phyloP scores from a whole-genome alignment of 768 basidiomycete species.

The Phlebiopsis gigantea region DNA sequence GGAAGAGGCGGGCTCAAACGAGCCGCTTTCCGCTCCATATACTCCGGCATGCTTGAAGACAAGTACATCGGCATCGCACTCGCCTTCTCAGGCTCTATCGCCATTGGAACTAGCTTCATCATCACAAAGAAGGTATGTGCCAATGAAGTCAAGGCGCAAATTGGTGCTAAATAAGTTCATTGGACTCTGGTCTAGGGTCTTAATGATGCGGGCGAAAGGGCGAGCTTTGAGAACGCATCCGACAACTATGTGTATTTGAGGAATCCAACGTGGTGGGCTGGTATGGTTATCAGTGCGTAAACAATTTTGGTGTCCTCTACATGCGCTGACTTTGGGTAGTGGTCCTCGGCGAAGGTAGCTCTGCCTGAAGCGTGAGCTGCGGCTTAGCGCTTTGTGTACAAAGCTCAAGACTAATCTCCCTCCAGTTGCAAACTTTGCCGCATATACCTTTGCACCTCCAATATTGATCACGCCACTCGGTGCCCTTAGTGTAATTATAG shows the following conservation, averaged over 20 bases:
- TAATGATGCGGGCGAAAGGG: conserved; percentile 71
- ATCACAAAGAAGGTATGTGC: conserved; percentile 99
- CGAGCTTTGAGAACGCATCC: conserved; percentile 53
- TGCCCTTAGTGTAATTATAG: conserved; percentile 92
- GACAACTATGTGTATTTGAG: conserved; percentile 83
- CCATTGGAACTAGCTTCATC: conserved; percentile 95
- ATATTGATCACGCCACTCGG: conserved; percentile 99
- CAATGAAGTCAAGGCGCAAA: conserved; percentile 8
- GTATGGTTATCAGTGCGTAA: conserved; percentile 82
- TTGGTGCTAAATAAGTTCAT: not conserved
- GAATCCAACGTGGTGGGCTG: conserved; percentile 97
- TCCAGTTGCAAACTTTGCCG: conserved; percentile 85
- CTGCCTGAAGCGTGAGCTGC: conserved; percentile 3
- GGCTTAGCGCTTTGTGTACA: conserved; percentile 2
- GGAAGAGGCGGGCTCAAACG: not conserved
- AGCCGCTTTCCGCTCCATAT: not conserved
- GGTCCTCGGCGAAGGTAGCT: conserved; percentile 84
- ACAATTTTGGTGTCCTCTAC: not conserved
- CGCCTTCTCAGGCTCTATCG: conserved; percentile 76
- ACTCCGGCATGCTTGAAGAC: conserved; percentile 67
- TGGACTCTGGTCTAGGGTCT: conserved; percentile 63
- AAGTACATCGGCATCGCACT: conserved; percentile 93
- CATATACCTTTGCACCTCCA: conserved; percentile 96
- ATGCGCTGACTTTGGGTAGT: conserved; percentile 41
- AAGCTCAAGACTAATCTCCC: not conserved